phyloP scores from a whole-genome alignment of 2,329 filamentous ascomycete genomes.

The Paracoccidioides lutzii region DNA sequence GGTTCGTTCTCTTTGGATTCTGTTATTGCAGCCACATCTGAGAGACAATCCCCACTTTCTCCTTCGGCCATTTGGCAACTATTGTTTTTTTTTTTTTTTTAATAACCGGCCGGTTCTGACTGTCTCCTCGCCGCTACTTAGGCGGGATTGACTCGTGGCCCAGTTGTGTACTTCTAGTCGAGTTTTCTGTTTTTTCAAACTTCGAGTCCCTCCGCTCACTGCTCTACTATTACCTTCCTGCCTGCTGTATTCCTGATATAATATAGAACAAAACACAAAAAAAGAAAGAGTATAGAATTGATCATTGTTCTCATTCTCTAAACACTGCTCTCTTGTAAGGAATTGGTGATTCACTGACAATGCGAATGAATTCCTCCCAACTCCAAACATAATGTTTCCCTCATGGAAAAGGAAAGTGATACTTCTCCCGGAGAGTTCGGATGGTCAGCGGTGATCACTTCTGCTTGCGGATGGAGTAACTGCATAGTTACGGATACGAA shows the following conservation, averaged over 20 bases:
- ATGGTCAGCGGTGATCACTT: too few species aligned
- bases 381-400: too few species aligned
- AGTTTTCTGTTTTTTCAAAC: slow-evolving; percentile 3
- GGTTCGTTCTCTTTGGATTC: background rate
- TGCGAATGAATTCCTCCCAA: too few species aligned
- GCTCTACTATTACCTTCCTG: background rate
- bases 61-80: slow-evolving; percentile 3
- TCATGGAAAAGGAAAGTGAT: too few species aligned
- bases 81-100: slow-evolving; percentile 12
- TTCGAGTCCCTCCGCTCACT: background rate
- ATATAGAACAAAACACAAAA: background rate
- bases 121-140: slow-evolving; percentile 30
- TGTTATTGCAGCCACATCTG: too few species aligned
- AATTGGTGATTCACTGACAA: too few species aligned
- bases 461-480: too few species aligned
- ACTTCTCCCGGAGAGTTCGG: too few species aligned
- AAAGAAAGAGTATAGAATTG: background rate
- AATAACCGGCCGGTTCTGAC: slow-evolving; percentile 35
- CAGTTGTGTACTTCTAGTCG: slow-evolving; percentile 5
- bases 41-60: background rate
- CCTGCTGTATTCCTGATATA: background rate
- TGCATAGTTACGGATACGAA: too few species aligned
- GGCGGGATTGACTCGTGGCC: slow-evolving; percentile 40
- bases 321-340: too few species aligned
- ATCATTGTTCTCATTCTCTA: background rate